phyloP scores from a whole-genome alignment of 164 flowering plant genomes.

The Macadamia integrifolia region DNA sequence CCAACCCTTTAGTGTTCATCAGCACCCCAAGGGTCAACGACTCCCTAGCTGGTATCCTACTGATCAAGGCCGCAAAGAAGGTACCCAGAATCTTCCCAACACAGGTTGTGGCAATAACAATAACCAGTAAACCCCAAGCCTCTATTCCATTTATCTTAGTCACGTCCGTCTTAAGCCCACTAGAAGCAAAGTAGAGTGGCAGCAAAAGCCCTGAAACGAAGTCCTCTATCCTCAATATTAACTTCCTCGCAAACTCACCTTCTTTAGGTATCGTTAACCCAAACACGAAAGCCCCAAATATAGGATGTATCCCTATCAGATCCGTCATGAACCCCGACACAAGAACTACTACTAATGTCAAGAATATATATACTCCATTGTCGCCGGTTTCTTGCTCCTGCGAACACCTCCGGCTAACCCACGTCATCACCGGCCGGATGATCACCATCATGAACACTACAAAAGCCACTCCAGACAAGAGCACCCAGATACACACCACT shows the following conservation, averaged over 20 bases:
- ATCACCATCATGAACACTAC: slow-evolving; percentile 2
- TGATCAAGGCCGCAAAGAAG: neutral
- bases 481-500: slow-evolving; percentile 1
- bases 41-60: neutral
- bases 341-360: slow-evolving; percentile 11
- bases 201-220: slow-evolving; percentile 16
- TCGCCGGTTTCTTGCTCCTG: slow-evolving; percentile 4
- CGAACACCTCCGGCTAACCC: slow-evolving; percentile 1
- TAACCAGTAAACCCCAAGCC: neutral
- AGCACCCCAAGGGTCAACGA: slow-evolving; percentile 2
- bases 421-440: slow-evolving; percentile 3
- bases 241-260: slow-evolving; percentile 1
- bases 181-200: slow-evolving; percentile 13
- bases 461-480: slow-evolving; percentile 7
- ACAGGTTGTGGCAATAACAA: neutral
- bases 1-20: slow-evolving; percentile 9
- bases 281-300: slow-evolving; percentile 23
- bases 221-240: slow-evolving; percentile 11
- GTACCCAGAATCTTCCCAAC: slow-evolving; percentile 1
- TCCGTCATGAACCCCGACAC: slow-evolving; percentile 15
- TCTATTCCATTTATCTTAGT: neutral
- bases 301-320: slow-evolving; percentile 8
- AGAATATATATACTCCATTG: slow-evolving; percentile 9
- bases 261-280: slow-evolving; percentile 19
- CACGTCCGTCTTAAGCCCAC: slow-evolving; percentile 17